These are phyloP conservation scores for Polyporus arcularius DNA, from an alignment of 768 basidiomycete species.

Conservation along the genomic window DNA sequence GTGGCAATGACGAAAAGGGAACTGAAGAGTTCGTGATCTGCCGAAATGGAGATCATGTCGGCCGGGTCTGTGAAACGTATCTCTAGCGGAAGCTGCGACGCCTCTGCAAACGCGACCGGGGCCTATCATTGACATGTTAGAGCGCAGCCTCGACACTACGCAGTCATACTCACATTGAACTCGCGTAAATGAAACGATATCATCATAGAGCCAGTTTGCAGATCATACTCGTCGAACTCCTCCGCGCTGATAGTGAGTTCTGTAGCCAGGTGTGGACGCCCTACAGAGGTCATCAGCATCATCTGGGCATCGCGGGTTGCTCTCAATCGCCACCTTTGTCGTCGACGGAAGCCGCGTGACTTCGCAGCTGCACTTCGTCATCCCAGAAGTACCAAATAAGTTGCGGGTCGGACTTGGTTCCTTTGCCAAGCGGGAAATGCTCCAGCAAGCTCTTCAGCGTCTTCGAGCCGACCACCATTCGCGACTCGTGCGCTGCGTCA, in stretches of 20 bases:
- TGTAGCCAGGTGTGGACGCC: slow-evolving; percentile 65
- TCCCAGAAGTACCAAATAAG: slow-evolving; percentile 80
- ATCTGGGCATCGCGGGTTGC: not conserved
- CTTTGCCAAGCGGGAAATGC: slow-evolving; percentile 70
- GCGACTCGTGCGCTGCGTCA: slow-evolving; percentile 58
- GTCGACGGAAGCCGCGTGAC: slow-evolving; percentile 65
- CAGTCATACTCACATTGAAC: slow-evolving; percentile 59
- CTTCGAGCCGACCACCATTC: slow-evolving; percentile 69
- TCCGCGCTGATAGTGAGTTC: slow-evolving; percentile 76
- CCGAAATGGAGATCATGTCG: slow-evolving; percentile 74
- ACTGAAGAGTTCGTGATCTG: slow-evolving; percentile 67
- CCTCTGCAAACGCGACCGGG: slow-evolving; percentile 77
- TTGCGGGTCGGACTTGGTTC: slow-evolving; percentile 70
- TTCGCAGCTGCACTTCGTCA: slow-evolving; percentile 67
- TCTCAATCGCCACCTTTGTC: slow-evolving; percentile 49
- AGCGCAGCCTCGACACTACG: not conserved
- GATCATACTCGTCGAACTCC: slow-evolving; percentile 79
- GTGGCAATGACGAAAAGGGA: slow-evolving; percentile 80
- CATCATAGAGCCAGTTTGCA: slow-evolving; percentile 61
- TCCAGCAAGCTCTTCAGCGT: slow-evolving; percentile 78
- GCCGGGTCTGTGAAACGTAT: slow-evolving; percentile 77
- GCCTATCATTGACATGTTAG: slow-evolving; percentile 46
- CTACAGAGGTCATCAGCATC: slow-evolving; percentile 34
- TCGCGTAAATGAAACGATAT: slow-evolving; percentile 83
- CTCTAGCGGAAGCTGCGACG: slow-evolving; percentile 61